These are phyloP conservation scores for Macadamia tetraphylla DNA, from an alignment of 164 flowering plant genomes.

Conservation along the genomic window DNA sequence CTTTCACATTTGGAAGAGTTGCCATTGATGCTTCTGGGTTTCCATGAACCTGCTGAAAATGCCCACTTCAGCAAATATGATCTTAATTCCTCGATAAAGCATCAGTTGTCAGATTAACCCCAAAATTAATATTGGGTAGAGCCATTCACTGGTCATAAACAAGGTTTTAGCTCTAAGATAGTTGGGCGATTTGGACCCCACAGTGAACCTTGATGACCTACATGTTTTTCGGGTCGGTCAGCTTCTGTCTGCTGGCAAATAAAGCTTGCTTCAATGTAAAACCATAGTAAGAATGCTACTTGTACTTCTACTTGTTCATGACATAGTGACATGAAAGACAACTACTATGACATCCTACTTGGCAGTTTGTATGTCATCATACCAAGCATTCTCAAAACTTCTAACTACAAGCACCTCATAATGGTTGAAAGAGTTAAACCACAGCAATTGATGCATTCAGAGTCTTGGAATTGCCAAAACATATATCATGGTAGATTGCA, in stretches of 20 bases:
- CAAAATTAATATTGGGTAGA: neutral
- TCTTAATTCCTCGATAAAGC: neutral
- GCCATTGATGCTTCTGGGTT: constrained; percentile 11
- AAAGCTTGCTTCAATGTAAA: neutral
- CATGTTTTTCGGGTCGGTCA: neutral
- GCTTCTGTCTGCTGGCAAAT: neutral
- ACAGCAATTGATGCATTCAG: too few species aligned
- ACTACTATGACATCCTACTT: neutral
- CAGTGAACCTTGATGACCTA: neutral
- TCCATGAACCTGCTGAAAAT: constrained; percentile 26
- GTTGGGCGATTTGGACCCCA: neutral
- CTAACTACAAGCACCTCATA: neutral
- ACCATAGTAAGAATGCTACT: neutral
- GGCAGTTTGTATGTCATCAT: neutral
- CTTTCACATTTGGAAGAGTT: constrained; percentile 17
- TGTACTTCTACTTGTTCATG: too few species aligned
- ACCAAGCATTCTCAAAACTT: too few species aligned
- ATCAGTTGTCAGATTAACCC: neutral
- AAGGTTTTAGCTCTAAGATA: neutral
- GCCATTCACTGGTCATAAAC: neutral
- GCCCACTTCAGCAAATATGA: constrained; percentile 1
- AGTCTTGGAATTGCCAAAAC: neutral
- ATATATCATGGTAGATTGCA: neutral
- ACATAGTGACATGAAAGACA: neutral
- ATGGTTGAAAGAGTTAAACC: neutral